Conservation (phyloP, 257 asterid species). For the Penstemon davidsonii region DNA sequence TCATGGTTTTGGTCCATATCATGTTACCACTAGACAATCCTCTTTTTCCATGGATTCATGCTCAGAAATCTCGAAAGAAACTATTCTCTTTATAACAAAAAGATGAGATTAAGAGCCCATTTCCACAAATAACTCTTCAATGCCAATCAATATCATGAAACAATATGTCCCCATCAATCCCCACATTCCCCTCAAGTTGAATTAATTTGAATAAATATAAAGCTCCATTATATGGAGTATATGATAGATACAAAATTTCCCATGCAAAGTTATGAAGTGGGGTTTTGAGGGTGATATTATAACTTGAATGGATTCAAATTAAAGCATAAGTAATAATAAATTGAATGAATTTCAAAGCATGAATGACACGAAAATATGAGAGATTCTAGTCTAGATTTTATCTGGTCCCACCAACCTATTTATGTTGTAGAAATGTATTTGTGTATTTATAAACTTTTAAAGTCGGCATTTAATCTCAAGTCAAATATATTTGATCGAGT, state of each 20-base stretch:
- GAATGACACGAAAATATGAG: no score
- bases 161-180: constrained; percentile 28
- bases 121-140: constrained; percentile 24
- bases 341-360: no score
- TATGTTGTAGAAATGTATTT: no score
- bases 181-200: constrained; percentile 32
- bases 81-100: constrained; percentile 27
- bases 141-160: constrained; percentile 29
- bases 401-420: no score
- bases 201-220: constrained; percentile 6
- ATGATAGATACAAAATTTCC: no score
- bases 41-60: constrained; percentile 15
- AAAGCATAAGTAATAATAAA: background rate
- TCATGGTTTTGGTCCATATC: constrained; percentile 40
- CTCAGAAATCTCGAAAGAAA: constrained; percentile 32
- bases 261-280: no score
- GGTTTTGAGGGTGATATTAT: no score
- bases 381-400: no score
- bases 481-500: no score
- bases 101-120: constrained; percentile 4
- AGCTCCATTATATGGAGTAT: no score
- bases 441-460: no score
- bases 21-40: constrained; percentile 18
- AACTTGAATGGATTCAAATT: background rate
- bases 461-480: no score